These are phyloP conservation scores for Plasmodium sp. DNA, from an alignment of 169 alveolate genomes.

Conservation along the genomic window DNA sequence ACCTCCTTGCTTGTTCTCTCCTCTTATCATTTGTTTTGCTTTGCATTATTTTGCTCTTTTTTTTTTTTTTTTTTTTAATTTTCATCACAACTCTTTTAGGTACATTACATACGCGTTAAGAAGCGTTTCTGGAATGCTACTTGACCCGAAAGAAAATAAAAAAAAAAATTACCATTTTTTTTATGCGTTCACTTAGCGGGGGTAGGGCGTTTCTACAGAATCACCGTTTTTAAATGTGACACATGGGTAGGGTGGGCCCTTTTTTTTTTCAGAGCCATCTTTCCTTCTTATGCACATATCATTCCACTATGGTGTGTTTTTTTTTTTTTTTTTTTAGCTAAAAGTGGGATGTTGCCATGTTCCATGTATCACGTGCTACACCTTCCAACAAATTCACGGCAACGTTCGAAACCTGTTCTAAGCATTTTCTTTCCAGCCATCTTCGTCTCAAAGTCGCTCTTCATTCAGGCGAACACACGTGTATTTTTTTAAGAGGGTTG, in stretches of 20 bases:
- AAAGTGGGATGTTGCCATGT: background rate
- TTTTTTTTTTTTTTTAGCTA: background rate
- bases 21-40: background rate
- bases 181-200: background rate
- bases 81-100: background rate
- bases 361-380: background rate
- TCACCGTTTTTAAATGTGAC: background rate
- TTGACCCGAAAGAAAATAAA: background rate
- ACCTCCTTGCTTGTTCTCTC: background rate
- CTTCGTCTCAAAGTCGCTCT: background rate
- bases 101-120: background rate
- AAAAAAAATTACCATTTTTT: background rate
- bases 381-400: background rate
- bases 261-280: background rate
- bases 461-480: background rate
- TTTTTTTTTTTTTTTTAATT: background rate
- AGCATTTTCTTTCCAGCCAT: background rate
- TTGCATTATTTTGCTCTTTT: background rate
- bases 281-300: background rate
- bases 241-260: background rate
- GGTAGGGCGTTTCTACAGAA: background rate
- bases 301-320: background rate
- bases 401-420: background rate
- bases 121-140: background rate
- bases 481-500: background rate